Evolutionary conservation across 805 yeast genomes (phyloP), one percentile per base, ranked within the genome.

Genomic region (Scheffersomyces stipitis): DNA sequence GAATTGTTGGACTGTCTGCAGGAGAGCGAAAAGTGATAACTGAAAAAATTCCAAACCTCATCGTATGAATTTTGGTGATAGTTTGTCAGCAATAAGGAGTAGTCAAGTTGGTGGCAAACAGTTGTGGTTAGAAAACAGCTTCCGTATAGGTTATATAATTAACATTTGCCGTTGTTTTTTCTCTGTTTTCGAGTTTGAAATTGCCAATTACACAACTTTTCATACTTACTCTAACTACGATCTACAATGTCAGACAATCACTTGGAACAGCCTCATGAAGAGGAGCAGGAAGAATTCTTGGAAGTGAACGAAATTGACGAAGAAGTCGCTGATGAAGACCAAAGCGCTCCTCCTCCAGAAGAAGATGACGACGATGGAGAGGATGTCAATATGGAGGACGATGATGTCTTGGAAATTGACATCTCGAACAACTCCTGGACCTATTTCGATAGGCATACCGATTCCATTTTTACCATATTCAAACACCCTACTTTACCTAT

Each of bases 361-460:
- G 62, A 60, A 7, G 75, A 64, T 23, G 75, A 56, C 16, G 54
- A 50, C n/a, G 51, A 37, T 12, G 39, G 29, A 5, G 55, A 43
- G 10, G 68, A 57, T 16, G 70, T 61, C 16, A 69, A 62, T 20
- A 60, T 52, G 36, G 66, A 47, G 12, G 60, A 45, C 26, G 67
- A 60, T 40, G 78, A 74, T 35, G 72, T 68, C 31, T 63, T 86
- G 28, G 95, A 86, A 60, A 76, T 91, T 23, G 98, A 90, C 55
- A 68, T 90, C 80, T 73, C 90, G 33, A 91, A 91, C 64, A 91
- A 91, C 64, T 87, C 98, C 5, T 77, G 83, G 66, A 71, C 87
- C 0, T 93, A 87, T 61, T 93, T 93, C 59, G 99, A 93, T 57
- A 74, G 76, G 48, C 99, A 93, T 57, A 73, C 76, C 37, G 99